phyloP scores from a whole-genome alignment of 371 early-diverging fungal genomes.

The Mucor lusitanicus region DNA sequence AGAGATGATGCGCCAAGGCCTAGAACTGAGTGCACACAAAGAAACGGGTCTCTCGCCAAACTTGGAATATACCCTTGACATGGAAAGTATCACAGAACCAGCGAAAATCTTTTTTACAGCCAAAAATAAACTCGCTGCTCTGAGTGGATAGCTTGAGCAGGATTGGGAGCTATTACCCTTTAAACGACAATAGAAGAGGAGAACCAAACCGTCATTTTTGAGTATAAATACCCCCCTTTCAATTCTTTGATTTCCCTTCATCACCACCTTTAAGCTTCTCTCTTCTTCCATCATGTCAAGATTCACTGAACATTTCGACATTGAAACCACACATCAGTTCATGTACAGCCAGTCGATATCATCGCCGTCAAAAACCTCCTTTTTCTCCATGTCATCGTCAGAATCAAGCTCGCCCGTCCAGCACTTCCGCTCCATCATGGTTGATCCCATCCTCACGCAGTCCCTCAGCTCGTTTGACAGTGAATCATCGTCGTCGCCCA shows the following conservation, averaged over 20 bases:
- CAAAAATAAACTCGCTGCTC: background rate
- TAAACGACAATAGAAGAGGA: background rate
- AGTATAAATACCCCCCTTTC: background rate
- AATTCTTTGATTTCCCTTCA: background rate
- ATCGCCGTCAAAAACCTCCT: conserved; percentile 23
- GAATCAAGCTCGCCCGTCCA: conserved; percentile 1
- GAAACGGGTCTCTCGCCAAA: background rate
- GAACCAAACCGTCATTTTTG: background rate
- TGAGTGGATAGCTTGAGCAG: background rate
- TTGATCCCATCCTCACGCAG: conserved; percentile 1
- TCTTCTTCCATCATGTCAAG: conserved; percentile 16
- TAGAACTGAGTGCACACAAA: background rate
- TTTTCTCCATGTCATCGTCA: conserved; percentile 16
- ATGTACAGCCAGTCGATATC: conserved; percentile 6
- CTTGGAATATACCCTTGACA: conserved; percentile 1
- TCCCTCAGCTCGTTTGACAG: conserved; percentile 11
- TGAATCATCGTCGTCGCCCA: background rate
- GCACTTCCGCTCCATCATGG: background rate
- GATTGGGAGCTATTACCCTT: background rate
- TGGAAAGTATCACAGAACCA: background rate
- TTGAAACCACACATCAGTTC: conserved; percentile 8
- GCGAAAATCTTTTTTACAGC: background rate
- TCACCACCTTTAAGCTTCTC: background rate
- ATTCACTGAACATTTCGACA: conserved; percentile 30
- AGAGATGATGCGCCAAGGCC: background rate